Evolutionary conservation across 192 early-diverging fungal species (phyloP), one percentile per base, ranked within the genome.

Genomic region (Coemansia sp.): DNA sequence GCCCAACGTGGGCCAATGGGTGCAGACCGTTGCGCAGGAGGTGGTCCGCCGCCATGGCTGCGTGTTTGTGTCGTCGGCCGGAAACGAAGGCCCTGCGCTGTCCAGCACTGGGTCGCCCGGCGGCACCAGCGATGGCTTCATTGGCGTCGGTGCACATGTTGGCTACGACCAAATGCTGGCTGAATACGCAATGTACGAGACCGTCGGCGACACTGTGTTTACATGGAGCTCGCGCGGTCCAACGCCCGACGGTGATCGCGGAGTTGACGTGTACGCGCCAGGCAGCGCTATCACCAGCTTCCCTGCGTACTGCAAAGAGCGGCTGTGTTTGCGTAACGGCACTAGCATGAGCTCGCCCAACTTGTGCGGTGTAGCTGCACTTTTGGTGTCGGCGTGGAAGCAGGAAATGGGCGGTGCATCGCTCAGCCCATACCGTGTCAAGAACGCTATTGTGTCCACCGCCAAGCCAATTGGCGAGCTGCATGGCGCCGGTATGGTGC

Each of bases 291-390:
- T 97, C 57, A 92, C 97, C 10, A 88, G 87, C 61, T 90, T 93
- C 27, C 95, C 97, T 8, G 82, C 88, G 19, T 99, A 92, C 75
- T 87, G 85, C 12, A 77, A 86, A 13, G 72, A 86, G 50, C 85
- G 85, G 26, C 73, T 86, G 54, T 85, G 88, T 60, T 83, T 92
- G 49, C 90, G 89, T 86, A 98, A 97, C 75, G 97, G 96, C 53
- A 98, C 97, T 18, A 90, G 88, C 58, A 99, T 99, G 97, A 88
- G 89, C 52, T 86, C 87, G 53, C 97, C 97, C 49, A 95, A 95
- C 68, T 86, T 87, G 51, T 91, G 92, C 74, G 93, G 94, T n/a
- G 91, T 93, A 68, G 68, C 94, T 56, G 82, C 91, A 7, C 78
- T 96, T 26, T 72, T 98, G 59, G 74, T 96, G 19, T 95, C 95